These are phyloP conservation scores for Leucosporidium creatinivorum DNA, from an alignment of 768 basidiomycete genomes.

Conservation along the genomic window DNA sequence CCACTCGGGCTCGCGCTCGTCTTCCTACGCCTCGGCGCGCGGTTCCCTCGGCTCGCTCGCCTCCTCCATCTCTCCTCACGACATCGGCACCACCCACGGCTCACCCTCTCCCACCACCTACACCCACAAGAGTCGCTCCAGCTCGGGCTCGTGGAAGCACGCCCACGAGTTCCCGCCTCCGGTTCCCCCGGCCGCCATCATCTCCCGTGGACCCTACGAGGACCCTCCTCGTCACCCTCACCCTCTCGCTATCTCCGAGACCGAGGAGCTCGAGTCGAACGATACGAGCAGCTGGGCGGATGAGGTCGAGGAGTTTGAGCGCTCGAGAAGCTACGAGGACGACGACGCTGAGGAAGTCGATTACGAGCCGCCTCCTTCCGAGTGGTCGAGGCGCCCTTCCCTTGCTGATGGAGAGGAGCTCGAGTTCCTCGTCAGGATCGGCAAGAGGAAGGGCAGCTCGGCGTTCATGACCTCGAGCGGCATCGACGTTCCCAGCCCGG, in stretches of 20 bases:
- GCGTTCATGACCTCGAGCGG: not conserved
- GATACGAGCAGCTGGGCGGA: not conserved
- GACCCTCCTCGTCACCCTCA: not conserved
- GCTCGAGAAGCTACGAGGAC: not conserved
- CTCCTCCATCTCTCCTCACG: not conserved
- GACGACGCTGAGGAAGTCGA: not conserved
- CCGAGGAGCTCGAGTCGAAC: not conserved
- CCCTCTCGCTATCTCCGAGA: not conserved
- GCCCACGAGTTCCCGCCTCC: not conserved
- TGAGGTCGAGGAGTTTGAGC: not conserved
- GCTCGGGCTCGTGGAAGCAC: not conserved
- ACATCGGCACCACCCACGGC: not conserved
- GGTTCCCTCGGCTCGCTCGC: not conserved
- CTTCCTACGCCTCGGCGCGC: not conserved
- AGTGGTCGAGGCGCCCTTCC: too few species aligned
- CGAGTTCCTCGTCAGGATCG: not conserved
- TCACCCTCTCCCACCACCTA: not conserved
- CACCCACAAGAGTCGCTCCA: not conserved
- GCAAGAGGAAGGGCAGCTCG: not conserved
- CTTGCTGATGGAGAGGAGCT: too few species aligned
- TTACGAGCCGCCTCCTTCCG: too few species aligned
- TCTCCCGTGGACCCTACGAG: slow-evolving; percentile 3
- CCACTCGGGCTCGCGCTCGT: not conserved
- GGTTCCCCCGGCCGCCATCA: not conserved
- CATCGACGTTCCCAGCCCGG: not conserved